Evolutionary conservation across 1,284 basidiomycete species (phyloP), one percentile per base, ranked within the genome.

Genomic region (Pseudozyma sp.): DNA sequence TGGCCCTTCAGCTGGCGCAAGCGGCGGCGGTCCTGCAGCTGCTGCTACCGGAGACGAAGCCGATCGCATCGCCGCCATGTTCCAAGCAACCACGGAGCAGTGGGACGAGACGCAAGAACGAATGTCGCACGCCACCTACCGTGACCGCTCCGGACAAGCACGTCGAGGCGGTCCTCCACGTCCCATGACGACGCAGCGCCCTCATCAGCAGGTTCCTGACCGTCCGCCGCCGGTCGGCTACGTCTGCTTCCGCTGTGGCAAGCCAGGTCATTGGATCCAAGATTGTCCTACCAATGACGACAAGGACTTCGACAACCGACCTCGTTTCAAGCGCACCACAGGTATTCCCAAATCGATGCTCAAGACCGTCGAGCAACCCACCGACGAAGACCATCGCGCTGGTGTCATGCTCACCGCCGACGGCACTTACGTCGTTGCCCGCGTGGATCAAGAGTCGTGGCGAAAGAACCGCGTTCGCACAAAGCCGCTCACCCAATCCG

Each of bases 161-260:
- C 72, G 75, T 10, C 59, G 82, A 14, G 81, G 78, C 10, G 78
- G 78, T 11, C 79, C 79, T 4, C 69, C 81, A 3, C 54, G 80
- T 3, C 60, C 58, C 14, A 66, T 64, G 61, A 42, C 68, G 7
- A 62, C 49, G 14, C 63, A 74, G 14, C 62, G 59, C 30, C 60
- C 68, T n/a, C 68, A 61, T 29, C 57, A 68, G 46, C 57, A 68
- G 43, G 45, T 73, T 31, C 68, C 60, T 19, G 77, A 74, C 54
- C 78, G 78, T 39, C 81, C 81, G 24, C 81, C 81, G 19, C 81
- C 81, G 4, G 59, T 71, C n/a, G 97, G 95, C 58, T 99, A 99
- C 86, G 94, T 99, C n/a, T 99, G 97, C 85, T 98, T 98, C 85
- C 91, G 97, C 42, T 99, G 97, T 86, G 95, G 95, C 44, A 92